Percentiles rank a stretch among this genome's conserved stretches.
These are phyloP conservation scores for Chrysophaeum taylorii DNA, from an alignment of 352 stramenopile genomes.

Conservation along the genomic window DNA sequence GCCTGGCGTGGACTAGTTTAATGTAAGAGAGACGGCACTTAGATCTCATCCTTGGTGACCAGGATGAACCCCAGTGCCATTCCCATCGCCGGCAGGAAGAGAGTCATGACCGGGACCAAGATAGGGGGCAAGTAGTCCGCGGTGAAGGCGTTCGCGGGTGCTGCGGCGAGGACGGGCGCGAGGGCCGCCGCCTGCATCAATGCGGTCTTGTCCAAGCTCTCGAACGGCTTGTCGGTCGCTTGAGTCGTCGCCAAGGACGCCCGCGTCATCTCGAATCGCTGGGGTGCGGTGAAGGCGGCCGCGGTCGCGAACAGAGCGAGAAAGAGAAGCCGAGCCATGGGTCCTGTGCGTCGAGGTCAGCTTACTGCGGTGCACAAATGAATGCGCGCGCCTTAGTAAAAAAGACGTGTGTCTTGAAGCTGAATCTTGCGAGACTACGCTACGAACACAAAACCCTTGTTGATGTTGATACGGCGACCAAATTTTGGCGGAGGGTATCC, in stretches of 20 bases:
- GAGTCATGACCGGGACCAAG: slow-evolving; percentile 10
- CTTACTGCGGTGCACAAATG: no score
- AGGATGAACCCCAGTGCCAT: neutral
- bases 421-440: no score
- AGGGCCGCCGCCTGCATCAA: neutral
- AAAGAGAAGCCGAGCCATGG: neutral
- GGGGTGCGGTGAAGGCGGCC: neutral
- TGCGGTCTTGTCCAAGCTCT: neutral
- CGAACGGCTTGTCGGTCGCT: neutral
- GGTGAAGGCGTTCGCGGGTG: slow-evolving; percentile 6
- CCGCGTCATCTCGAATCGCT: neutral
- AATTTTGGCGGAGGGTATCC: no score
- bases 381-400: no score
- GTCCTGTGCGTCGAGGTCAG: no score
- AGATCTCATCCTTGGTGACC: no score
- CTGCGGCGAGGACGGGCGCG: neutral
- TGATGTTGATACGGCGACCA: no score
- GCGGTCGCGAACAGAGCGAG: neutral
- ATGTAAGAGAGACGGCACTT: no score
- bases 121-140: slow-evolving; percentile 7
- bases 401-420: no score
- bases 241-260: neutral
- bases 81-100: slow-evolving; percentile 3
- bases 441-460: no score
- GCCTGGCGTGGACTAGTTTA: no score